Evolutionary conservation across 2,329 filamentous ascomycete species (phyloP).

Genomic region (Cytospora paraplurivora): DNA sequence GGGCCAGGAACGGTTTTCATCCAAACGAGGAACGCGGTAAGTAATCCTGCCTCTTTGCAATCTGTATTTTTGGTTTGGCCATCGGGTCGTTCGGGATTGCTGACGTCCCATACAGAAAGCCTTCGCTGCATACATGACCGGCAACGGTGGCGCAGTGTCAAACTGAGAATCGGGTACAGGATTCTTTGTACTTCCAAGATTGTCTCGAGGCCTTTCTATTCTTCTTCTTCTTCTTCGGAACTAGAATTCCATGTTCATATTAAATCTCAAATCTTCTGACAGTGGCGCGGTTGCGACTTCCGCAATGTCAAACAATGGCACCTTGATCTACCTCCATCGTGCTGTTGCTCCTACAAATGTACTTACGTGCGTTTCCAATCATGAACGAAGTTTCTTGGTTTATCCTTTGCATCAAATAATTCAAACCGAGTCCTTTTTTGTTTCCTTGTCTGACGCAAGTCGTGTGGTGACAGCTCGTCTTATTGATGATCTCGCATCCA

Average conservation of each 20-base stretch:
- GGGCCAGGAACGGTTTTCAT: constrained; percentile 90
- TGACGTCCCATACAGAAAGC: constrained; percentile 23
- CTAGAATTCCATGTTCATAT: background rate
- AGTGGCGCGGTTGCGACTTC: background rate
- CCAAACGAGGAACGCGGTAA: constrained; percentile 83
- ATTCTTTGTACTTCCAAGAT: too few species aligned
- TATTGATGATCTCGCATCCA: too few species aligned
- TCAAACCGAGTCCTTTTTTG: too few species aligned
- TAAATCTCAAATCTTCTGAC: background rate
- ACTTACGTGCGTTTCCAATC: too few species aligned
- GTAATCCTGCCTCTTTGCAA: constrained; percentile 35
- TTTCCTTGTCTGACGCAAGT: too few species aligned
- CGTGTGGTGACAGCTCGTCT: too few species aligned
- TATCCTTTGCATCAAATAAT: too few species aligned
- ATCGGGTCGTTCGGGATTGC: background rate
- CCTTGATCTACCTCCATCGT: too few species aligned
- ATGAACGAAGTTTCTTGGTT: too few species aligned
- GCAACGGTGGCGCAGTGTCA: constrained; percentile 18
- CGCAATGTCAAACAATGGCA: background rate
- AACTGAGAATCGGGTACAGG: background rate
- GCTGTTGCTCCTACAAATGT: too few species aligned
- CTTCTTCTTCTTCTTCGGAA: background rate
- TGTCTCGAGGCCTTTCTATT: background rate
- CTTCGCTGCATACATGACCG: constrained; percentile 28
- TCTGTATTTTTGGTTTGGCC: background rate